These are phyloP conservation scores for Nakazawaea wickerhamii DNA, from an alignment of 805 yeast genomes.

Conservation along the genomic window DNA sequence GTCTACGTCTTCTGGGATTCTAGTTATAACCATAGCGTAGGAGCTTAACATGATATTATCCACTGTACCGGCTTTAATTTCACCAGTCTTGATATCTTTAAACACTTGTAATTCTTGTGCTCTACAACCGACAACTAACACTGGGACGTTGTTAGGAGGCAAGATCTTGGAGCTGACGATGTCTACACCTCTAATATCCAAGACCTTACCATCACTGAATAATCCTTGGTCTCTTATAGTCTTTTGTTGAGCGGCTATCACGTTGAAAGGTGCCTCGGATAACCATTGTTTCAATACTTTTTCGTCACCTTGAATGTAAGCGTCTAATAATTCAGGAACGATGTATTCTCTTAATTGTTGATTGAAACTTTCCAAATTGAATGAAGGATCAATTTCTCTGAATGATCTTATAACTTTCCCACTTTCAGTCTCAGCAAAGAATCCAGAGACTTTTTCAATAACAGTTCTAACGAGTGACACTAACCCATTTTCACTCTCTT, in stretches of 20 bases:
- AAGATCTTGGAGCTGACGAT: conserved; percentile 81
- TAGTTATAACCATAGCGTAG: conserved; percentile 94
- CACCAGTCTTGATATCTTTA: conserved; percentile 87
- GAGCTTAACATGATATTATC: conserved; percentile 88
- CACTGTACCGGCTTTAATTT: conserved; percentile 92
- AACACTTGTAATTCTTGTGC: conserved; percentile 93
- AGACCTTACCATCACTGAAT: conserved; percentile 83
- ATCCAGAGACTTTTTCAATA: conserved; percentile 73
- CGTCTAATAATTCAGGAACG: conserved; percentile 92
- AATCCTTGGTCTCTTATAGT: conserved; percentile 87
- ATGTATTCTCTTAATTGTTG: conserved; percentile 85
- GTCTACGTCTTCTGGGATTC: conserved; percentile 88
- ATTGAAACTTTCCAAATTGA: conserved; percentile 72
- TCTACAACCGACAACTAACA: conserved; percentile 87
- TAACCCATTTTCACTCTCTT: conserved; percentile 91
- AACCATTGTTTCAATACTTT: conserved; percentile 82
- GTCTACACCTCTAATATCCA: conserved; percentile 94
- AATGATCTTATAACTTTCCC: conserved; percentile 87
- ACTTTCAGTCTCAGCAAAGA: conserved; percentile 93
- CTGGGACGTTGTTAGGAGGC: conserved; percentile 90
- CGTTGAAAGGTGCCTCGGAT: conserved; percentile 94
- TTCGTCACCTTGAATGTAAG: conserved; percentile 89
- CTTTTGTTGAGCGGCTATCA: conserved; percentile 90
- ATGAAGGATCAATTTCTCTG: conserved; percentile 84
- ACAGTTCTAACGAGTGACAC: conserved; percentile 76